Base-by-base conservation (phyloP, 2,329 filamentous ascomycete genomes). In the Talaromyces pinophilus region DNA sequence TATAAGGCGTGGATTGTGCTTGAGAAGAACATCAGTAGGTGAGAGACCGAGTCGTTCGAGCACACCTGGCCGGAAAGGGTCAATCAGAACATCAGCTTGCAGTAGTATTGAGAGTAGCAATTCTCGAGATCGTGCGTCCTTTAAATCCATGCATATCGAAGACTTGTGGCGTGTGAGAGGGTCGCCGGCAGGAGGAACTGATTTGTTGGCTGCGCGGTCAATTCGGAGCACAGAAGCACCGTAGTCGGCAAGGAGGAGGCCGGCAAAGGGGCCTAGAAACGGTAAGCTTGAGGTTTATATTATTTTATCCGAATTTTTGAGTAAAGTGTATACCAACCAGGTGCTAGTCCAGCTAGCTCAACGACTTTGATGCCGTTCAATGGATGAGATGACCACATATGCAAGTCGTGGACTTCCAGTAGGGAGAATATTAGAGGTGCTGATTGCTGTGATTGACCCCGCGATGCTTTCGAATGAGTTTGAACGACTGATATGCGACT, bases 31-130 rank as follows among this genome's bases (percentile, higher is more conserved):
- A 0, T 86, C 84, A 7, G 83, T 78, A 0, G 94, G 94, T 0
- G 88, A 88, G 1, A 98, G 86, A 0, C 90, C 90, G 10, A 94
- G 86, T 62, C 90, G 91, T 80, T 98, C 94, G 1, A 98, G 85
- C 0, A 97, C 92, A 42, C 93, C 92, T 0, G 94, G 94, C 0
- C 94, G 91, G 82, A 93, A 98, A 0, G 95, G 94, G 77, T 98
- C 95, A 77, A 98, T 95, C 33, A 98, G 78, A 42, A 97, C 83
- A 78, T 98, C 94, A 65, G 88, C 84, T 17, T 81, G 76, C 17
- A 81, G 78, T 42, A 90, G 80, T 0, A 97, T 83, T 2, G 84
- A 81, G 68, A 88, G 88, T 63, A 97, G 78, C 6, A 97, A 82
- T 0, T 83, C 83, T 13, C 88, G 76, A 6, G 92, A 93, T 0